These are phyloP conservation scores for Ustilago nuda DNA, from an alignment of 1,284 basidiomycete genomes.

Conservation along the genomic window DNA sequence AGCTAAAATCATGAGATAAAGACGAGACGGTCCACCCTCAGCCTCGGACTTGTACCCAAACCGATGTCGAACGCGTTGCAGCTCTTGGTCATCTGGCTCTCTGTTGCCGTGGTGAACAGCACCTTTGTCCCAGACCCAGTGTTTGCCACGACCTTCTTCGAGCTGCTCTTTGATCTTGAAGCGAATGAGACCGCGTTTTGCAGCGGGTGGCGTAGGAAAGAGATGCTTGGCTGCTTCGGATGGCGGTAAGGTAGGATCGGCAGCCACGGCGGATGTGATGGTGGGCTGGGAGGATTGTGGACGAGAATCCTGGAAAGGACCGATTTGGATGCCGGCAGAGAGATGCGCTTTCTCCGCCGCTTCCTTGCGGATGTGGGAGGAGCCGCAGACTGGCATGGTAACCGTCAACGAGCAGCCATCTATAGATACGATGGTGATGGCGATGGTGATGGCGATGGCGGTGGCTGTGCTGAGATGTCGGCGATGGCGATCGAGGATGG, in stretches of 20 bases:
- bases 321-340: constrained; percentile 44
- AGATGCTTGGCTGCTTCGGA: constrained; percentile 54
- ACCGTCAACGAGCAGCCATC: neutral
- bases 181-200: constrained; percentile 55
- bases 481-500: neutral
- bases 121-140: constrained; percentile 67
- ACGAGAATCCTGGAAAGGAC: constrained; percentile 36
- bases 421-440: too few species aligned
- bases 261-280: constrained; percentile 65
- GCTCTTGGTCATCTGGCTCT: constrained; percentile 63
- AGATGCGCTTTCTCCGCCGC: constrained; percentile 42
- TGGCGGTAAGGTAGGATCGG: constrained; percentile 54
- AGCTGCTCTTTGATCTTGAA: constrained; percentile 65
- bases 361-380: constrained; percentile 29
- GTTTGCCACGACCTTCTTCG: constrained; percentile 58
- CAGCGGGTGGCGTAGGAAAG: constrained; percentile 56
- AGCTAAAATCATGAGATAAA: constrained; percentile 67
- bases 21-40: constrained; percentile 58
- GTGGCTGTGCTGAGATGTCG: neutral
- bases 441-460: too few species aligned
- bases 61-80: constrained; percentile 51
- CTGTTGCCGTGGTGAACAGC: constrained; percentile 57
- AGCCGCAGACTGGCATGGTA: constrained; percentile 45
- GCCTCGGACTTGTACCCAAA: constrained; percentile 57
- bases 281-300: constrained; percentile 53